A percentile compares a stretch with the other conserved stretches of the same genome.
These are phyloP conservation scores for Hawksworthiomyces lignivorus DNA, from an alignment of 2,329 filamentous ascomycete genomes.

Conservation along the genomic window DNA sequence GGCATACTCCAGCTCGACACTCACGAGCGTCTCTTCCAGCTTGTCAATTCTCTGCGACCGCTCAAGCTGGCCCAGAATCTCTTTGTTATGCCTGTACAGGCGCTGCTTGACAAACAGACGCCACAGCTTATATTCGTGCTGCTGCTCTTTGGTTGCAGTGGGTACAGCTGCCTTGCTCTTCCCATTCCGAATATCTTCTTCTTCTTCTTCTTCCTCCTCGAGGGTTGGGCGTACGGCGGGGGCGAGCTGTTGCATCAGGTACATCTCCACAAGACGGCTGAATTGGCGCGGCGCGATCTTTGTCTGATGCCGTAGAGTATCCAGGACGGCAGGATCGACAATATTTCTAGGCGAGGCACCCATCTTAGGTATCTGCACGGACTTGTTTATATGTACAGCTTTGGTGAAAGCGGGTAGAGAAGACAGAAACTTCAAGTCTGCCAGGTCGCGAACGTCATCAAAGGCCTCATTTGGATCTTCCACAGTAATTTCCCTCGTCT, in stretches of 20 bases:
- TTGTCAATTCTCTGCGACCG: constrained; percentile 61
- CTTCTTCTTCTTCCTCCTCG: constrained; percentile 26
- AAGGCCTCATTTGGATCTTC: constrained; percentile 90
- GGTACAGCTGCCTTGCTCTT: constrained; percentile 9
- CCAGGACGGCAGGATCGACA: constrained; percentile 48
- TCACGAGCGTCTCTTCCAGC: constrained; percentile 59
- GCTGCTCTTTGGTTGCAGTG: constrained; percentile 43
- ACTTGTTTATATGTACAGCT: constrained; percentile 46
- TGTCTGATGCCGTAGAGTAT: constrained; percentile 47
- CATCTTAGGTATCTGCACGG: constrained; percentile 39
- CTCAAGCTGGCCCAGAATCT: constrained; percentile 63
- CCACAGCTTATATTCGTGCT: constrained; percentile 63
- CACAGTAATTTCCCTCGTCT: constrained; percentile 77
- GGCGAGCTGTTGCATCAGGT: constrained; percentile 56
- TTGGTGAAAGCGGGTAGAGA: constrained; percentile 46
- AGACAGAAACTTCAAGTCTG: constrained; percentile 61
- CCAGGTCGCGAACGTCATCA: constrained; percentile 69
- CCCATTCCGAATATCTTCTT: background rate
- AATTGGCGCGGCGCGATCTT: constrained; percentile 78
- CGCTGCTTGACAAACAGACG: constrained; percentile 68
- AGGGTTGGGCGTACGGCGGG: constrained; percentile 46
- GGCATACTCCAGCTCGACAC: constrained; percentile 67
- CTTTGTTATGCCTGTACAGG: constrained; percentile 66
- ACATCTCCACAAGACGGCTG: constrained; percentile 65
- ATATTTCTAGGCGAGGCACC: constrained; percentile 44